phyloP scores from a whole-genome alignment of 208 protist species.

The Wallacemonas sp. region DNA sequence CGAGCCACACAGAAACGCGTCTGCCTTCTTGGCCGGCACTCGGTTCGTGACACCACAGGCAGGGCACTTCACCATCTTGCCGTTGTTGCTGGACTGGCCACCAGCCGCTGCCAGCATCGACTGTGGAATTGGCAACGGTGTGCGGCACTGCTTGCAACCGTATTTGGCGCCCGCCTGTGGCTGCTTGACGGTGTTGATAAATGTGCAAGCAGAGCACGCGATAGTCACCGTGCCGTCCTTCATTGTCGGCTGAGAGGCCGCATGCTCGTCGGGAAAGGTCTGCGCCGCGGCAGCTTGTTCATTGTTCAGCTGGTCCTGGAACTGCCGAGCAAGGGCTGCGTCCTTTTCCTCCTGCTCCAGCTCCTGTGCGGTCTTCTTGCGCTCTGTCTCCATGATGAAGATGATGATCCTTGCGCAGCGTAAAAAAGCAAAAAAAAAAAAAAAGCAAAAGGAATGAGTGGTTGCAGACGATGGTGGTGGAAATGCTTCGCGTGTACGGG shows the following conservation, averaged over 20 bases:
- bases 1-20: slow-evolving; percentile 66
- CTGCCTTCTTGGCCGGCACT: slow-evolving; percentile 50
- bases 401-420: no score
- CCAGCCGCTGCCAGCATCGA: slow-evolving; percentile 12
- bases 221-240: slow-evolving; percentile 24
- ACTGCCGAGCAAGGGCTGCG: slow-evolving; percentile 51
- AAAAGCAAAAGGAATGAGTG: background rate
- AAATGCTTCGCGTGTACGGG: no score
- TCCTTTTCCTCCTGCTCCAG: slow-evolving; percentile 60
- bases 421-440: background rate
- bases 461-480: no score
- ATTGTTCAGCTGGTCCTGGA: slow-evolving; percentile 63
- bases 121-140: slow-evolving; percentile 28
- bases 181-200: slow-evolving; percentile 51
- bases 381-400: background rate
- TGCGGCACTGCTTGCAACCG: slow-evolving; percentile 56
- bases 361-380: slow-evolving; percentile 35
- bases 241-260: background rate
- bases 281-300: background rate
- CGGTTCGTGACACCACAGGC: slow-evolving; percentile 57
- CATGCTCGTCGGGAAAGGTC: background rate
- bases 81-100: background rate
- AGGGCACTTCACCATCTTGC: slow-evolving; percentile 43
- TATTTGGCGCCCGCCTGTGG: slow-evolving; percentile 38
- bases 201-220: slow-evolving; percentile 63